Percentiles rank a stretch among this genome's conserved stretches.
Evolutionary conservation across 2,329 filamentous ascomycete genomes (phyloP).

Genomic region (Aspergillus sp.): DNA sequence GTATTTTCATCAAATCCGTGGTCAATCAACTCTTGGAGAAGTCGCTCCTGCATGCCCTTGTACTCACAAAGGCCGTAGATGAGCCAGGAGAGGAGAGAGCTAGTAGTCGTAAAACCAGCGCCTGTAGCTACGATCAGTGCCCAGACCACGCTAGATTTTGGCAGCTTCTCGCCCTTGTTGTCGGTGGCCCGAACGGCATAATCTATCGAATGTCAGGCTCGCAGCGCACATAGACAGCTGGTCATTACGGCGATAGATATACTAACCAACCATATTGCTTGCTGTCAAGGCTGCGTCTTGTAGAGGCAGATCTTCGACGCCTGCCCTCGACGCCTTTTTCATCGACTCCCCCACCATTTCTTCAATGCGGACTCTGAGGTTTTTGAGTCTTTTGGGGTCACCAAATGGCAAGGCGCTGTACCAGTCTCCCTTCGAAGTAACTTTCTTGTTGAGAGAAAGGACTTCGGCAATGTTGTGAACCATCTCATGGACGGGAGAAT

Average conservation of each 20-base stretch:
- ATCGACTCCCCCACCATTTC: slow-evolving; percentile 23
- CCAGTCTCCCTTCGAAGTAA: slow-evolving; percentile 55
- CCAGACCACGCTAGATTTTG: slow-evolving; percentile 40
- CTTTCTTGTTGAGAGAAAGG: slow-evolving; percentile 58
- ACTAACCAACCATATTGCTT: slow-evolving; percentile 39
- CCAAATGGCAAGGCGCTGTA: slow-evolving; percentile 58
- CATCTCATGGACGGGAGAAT: slow-evolving; percentile 53
- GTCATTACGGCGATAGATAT: slow-evolving; percentile 10
- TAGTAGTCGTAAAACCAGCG: slow-evolving; percentile 61
- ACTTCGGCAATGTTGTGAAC: slow-evolving; percentile 50
- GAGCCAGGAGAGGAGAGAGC: slow-evolving; percentile 58
- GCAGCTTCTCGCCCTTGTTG: slow-evolving; percentile 54
- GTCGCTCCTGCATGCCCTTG: slow-evolving; percentile 53
- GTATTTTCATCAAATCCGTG: slow-evolving; percentile 45
- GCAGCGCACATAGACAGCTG: too few species aligned
- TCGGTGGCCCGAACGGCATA: slow-evolving; percentile 55
- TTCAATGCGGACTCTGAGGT: slow-evolving; percentile 10
- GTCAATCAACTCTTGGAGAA: slow-evolving; percentile 59
- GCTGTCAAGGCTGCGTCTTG: slow-evolving; percentile 46
- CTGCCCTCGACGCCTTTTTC: slow-evolving; percentile 16
- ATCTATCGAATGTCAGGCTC: slow-evolving; percentile 29
- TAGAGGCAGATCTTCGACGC: slow-evolving; percentile 28
- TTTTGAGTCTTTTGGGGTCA: slow-evolving; percentile 46
- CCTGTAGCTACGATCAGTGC: slow-evolving; percentile 52
- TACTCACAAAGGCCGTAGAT: slow-evolving; percentile 55